Percentiles rank a stretch among this genome's conserved stretches.
These are phyloP conservation scores for Emergomyces orientalis DNA, from an alignment of 2,329 filamentous ascomycete genomes.

Conservation along the genomic window DNA sequence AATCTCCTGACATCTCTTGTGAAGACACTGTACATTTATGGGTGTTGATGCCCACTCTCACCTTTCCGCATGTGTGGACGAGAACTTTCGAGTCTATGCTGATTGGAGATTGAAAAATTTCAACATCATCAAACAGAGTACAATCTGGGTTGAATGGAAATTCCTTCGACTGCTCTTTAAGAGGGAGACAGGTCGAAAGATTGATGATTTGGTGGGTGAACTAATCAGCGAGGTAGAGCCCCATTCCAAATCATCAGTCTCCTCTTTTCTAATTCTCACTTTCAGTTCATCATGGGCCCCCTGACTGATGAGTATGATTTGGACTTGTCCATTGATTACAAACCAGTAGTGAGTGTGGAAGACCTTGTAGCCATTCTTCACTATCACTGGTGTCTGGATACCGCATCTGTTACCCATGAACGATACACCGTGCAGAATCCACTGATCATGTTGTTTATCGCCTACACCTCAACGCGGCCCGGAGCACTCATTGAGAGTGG, in stretches of 20 bases:
- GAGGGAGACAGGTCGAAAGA: constrained; percentile 8
- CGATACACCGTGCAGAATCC: constrained; percentile 6
- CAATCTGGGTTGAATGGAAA: constrained; percentile 11
- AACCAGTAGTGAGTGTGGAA: constrained; percentile 4
- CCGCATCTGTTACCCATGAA: constrained; percentile 4
- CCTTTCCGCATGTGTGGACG: constrained; percentile 5
- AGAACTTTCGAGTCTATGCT: constrained; percentile 8
- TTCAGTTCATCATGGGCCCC: constrained; percentile 1
- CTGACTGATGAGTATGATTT: constrained; percentile 7
- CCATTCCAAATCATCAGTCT: neutral
- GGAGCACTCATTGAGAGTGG: constrained; percentile 3
- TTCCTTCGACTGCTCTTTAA: constrained; percentile 10
- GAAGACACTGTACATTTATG: constrained; percentile 7
- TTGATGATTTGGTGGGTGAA: constrained; percentile 9
- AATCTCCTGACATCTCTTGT: neutral
- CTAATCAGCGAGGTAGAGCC: neutral
- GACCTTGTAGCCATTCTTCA: constrained; percentile 7
- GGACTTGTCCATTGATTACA: constrained; percentile 2
- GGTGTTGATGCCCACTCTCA: constrained; percentile 4
- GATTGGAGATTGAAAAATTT: constrained; percentile 8
- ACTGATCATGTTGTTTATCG: constrained; percentile 7
- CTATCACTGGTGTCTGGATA: constrained; percentile 6
- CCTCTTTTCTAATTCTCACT: neutral
- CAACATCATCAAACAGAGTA: constrained; percentile 8
- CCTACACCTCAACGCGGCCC: constrained; percentile 1